These are phyloP conservation scores for Botryotinia convoluta DNA, from an alignment of 2,329 filamentous ascomycete species.

Conservation along the genomic window DNA sequence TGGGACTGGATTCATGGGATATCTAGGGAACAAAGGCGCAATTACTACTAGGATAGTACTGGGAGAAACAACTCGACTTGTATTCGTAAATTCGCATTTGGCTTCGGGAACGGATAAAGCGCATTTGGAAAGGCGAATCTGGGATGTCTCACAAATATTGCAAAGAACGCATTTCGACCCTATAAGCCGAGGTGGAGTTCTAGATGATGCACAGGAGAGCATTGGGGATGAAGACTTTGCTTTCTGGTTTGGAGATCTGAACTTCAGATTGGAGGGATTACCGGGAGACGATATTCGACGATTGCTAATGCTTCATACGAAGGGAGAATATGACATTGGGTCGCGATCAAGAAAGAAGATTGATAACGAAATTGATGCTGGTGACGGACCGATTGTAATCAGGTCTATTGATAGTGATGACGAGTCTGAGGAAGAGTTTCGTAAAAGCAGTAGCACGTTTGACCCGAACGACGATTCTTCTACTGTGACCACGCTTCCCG, in stretches of 20 bases:
- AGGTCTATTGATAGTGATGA: slow-evolving; percentile 46
- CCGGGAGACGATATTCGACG: slow-evolving; percentile 87
- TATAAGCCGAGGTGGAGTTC: slow-evolving; percentile 62
- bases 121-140: slow-evolving; percentile 79
- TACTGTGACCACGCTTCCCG: slow-evolving; percentile 45
- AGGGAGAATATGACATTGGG: slow-evolving; percentile 68
- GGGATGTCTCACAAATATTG: slow-evolving; percentile 77
- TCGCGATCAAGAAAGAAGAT: slow-evolving; percentile 39
- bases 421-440: slow-evolving; percentile 40
- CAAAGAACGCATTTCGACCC: slow-evolving; percentile 76
- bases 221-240: slow-evolving; percentile 90
- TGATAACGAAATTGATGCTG: slow-evolving; percentile 42
- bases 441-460: slow-evolving; percentile 29
- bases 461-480: slow-evolving; percentile 41
- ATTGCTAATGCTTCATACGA: slow-evolving; percentile 77
- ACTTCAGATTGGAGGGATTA: slow-evolving; percentile 85
- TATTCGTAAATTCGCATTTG: slow-evolving; percentile 90
- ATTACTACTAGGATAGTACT: slow-evolving; percentile 78
- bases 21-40: slow-evolving; percentile 95
- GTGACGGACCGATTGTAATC: slow-evolving; percentile 51
- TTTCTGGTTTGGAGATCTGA: slow-evolving; percentile 96
- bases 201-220: slow-evolving; percentile 62
- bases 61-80: slow-evolving; percentile 83
- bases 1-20: slow-evolving; percentile 86
- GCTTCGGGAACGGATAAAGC: slow-evolving; percentile 79